These are phyloP conservation scores for Penicillium decumbens DNA, from an alignment of 2,329 filamentous ascomycete species.

Conservation along the genomic window DNA sequence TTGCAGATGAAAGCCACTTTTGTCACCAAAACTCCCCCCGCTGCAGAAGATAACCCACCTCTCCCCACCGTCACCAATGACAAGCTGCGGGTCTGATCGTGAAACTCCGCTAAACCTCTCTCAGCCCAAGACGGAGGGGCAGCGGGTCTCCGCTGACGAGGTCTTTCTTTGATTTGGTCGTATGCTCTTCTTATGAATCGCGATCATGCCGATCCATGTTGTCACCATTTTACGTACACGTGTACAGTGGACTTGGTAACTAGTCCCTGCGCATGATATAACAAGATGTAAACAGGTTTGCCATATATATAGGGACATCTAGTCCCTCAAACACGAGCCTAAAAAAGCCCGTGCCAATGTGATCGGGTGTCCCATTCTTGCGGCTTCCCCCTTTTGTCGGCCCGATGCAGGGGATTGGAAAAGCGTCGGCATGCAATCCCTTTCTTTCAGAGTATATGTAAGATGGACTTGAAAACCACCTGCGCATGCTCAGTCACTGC, in stretches of 20 bases:
- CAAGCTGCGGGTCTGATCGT: conserved; percentile 15
- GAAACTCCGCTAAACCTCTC: conserved; percentile 20
- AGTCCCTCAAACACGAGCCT: not conserved
- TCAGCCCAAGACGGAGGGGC: conserved; percentile 5
- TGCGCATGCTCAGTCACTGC: conserved; percentile 1
- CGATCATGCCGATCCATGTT: not conserved
- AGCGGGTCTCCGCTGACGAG: conserved; percentile 21
- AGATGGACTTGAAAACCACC: not conserved
- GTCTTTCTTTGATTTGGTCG: not conserved
- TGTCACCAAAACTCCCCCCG: not conserved
- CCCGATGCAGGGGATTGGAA: conserved; percentile 2
- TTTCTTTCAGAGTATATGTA: not conserved
- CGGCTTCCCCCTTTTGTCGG: conserved; percentile 21
- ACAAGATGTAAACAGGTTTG: no score
- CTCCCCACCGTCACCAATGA: conserved; percentile 1
- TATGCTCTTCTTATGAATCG: not conserved
- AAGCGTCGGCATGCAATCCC: conserved; percentile 3
- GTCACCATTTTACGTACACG: conserved; percentile 1
- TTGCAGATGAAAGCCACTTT: not conserved
- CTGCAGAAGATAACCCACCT: not conserved
- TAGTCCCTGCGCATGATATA: not conserved
- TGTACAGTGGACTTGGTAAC: not conserved
- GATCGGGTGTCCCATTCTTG: conserved; percentile 9
- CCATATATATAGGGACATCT: not conserved
- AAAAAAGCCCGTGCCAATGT: conserved; percentile 1